These are phyloP conservation scores for Hexamita inflata DNA, from an alignment of 208 protist genomes.

Conservation along the genomic window DNA sequence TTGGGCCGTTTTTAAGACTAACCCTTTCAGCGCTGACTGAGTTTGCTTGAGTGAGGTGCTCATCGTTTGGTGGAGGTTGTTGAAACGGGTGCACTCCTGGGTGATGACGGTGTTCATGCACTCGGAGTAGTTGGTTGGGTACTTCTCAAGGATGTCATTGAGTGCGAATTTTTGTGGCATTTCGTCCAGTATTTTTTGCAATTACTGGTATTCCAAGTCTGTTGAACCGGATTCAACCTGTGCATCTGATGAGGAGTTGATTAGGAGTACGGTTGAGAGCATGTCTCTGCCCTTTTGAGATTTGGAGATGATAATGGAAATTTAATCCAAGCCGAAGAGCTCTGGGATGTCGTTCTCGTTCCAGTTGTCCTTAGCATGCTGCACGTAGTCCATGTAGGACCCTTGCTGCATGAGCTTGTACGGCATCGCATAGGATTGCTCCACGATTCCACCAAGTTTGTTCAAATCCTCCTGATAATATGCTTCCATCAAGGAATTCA, in stretches of 20 bases:
- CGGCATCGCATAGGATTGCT: conserved; percentile 70
- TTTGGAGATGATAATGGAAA: conserved; percentile 89
- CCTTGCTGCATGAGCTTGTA: conserved; percentile 79
- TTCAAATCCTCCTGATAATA: conserved; percentile 61
- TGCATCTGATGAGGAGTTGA: conserved; percentile 32
- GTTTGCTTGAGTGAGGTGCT: conserved; percentile 67
- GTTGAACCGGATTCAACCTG: conserved; percentile 13
- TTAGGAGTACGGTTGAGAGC: conserved; percentile 60
- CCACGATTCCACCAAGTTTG: conserved; percentile 52
- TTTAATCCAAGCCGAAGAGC: conserved; percentile 90
- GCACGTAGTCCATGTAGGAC: background rate
- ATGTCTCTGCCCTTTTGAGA: conserved; percentile 66
- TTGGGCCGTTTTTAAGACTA: conserved; percentile 13
- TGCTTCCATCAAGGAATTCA: conserved; percentile 71
- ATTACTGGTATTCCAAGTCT: background rate
- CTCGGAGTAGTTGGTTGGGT: conserved; percentile 77
- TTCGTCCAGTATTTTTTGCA: conserved; percentile 57
- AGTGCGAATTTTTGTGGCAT: conserved; percentile 35
- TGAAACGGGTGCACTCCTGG: conserved; percentile 89
- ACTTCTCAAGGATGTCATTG: conserved; percentile 56
- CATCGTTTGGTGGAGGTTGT: conserved; percentile 70
- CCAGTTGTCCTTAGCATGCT: conserved; percentile 5
- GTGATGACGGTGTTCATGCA: conserved; percentile 93
- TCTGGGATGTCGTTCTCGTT: conserved; percentile 75
- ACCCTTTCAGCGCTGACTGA: conserved; percentile 72